Evolutionary conservation across 345 rosid genomes (phyloP).

Genomic region (Rhodomyrtus tomentosa): DNA sequence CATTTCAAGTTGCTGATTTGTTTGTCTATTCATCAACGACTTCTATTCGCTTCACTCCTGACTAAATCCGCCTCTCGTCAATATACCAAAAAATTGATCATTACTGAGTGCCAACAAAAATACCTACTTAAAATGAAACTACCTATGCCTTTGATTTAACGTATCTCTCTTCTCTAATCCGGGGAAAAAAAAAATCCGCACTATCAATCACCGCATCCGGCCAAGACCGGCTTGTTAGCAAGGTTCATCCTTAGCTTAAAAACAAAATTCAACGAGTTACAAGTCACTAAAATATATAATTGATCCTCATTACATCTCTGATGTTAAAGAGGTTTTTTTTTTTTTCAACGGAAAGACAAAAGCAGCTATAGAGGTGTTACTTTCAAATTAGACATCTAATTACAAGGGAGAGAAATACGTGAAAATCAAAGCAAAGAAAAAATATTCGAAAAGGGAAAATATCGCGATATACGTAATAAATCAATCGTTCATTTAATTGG

Average conservation of each 20-base stretch:
- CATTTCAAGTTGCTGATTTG: too few species aligned
- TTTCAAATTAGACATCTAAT: not conserved
- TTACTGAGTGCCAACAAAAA: too few species aligned
- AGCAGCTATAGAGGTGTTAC: not conserved
- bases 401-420: not conserved
- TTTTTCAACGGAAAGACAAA: not conserved
- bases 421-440: not conserved
- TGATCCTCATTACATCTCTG: not conserved
- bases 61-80: too few species aligned
- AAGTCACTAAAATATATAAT: not conserved
- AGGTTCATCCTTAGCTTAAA: not conserved
- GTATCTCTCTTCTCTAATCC: too few species aligned
- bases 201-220: not conserved
- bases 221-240: not conserved
- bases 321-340: too few species aligned
- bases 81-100: too few species aligned
- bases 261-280: rapidly evolving
- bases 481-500: not conserved
- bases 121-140: too few species aligned
- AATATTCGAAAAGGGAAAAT: not conserved
- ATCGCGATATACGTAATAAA: too few species aligned
- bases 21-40: too few species aligned
- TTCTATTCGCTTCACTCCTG: too few species aligned
- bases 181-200: not conserved
- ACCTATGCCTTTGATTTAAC: too few species aligned